Base-by-base conservation (phyloP, 768 basidiomycete species). In the Rhizopogon vesiculosus region DNA sequence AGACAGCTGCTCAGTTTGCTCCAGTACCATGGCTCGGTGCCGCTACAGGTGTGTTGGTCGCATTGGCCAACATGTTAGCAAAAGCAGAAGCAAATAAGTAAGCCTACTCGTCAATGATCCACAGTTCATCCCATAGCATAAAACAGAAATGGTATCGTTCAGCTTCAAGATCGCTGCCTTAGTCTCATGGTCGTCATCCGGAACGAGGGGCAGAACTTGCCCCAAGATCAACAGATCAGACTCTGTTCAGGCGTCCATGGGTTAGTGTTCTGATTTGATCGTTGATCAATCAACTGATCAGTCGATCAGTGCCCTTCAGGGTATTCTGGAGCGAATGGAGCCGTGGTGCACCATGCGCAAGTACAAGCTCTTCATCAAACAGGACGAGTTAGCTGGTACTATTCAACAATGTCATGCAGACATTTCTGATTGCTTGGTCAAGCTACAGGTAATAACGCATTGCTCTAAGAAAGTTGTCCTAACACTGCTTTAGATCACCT, bases 31-130 rank as follows among this genome's bases (percentile, higher is more conserved):
- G 73, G 48, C 68, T 83, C 13, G 68, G 64, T 7, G 72, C 76
- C 12, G 72, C 74, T 12, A 70, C 78, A 25, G 77, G 75, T 16
- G 54, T 75, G 1, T 60, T 80, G 13, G 74, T 72, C 42, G 68
- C 62, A 33, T 78, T 85, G 42, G 66, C 82, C 19, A 54, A 74
- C 49, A 67, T 80, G 31, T 76, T 81, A 61, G 73, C 76, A 42
- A 76, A 77, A 59, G 78, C 82, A 9, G 58, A 69, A 2, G 67
- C 71, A 2, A 85, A 85, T 64, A 75, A 72, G 83, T 80, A 60
- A 19, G 65, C n/a, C 15, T 10, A 4, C 19, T 16, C n/a, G 18
- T 41, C 7, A 50, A 28, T 35, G 7, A 6, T 29, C 7, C 15
- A 46, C 38, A 5, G 12, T 38, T 43, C 48, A 28, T 25, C 56